Evolutionary conservation across 192 early-diverging fungal species (phyloP).

Genomic region (Gonapodya prolifera): DNA sequence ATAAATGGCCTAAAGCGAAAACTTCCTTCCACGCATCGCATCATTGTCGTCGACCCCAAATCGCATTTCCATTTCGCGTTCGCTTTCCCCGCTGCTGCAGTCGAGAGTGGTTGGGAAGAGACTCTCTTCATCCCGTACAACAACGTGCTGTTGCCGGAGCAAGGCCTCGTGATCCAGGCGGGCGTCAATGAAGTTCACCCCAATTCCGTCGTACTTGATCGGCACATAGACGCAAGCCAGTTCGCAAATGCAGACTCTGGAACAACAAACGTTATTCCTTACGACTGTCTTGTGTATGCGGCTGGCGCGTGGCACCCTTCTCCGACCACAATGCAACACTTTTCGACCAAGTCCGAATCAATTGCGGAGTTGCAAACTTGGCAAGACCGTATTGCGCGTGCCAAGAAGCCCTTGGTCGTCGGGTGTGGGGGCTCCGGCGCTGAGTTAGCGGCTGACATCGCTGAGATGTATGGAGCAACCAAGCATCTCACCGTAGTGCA

Average conservation of each 20-base stretch:
- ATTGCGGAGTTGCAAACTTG: slow-evolving; percentile 21
- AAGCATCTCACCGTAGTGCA: slow-evolving; percentile 54
- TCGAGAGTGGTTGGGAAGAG: slow-evolving; percentile 35
- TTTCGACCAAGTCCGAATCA: slow-evolving; percentile 26
- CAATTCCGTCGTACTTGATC: slow-evolving; percentile 33
- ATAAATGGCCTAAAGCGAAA: slow-evolving; percentile 15
- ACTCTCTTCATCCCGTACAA: slow-evolving; percentile 44
- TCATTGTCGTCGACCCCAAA: slow-evolving; percentile 43
- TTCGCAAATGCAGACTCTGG: too few species aligned
- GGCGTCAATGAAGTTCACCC: slow-evolving; percentile 25
- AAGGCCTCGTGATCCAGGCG: slow-evolving; percentile 37
- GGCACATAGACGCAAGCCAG: slow-evolving; percentile 32
- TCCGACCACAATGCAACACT: slow-evolving; percentile 25
- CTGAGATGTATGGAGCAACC: slow-evolving; percentile 31
- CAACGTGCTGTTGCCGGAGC: slow-evolving; percentile 20
- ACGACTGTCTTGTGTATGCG: slow-evolving; percentile 36
- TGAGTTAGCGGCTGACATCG: slow-evolving; percentile 65
- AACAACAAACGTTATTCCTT: slow-evolving; percentile 18
- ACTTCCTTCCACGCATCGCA: slow-evolving; percentile 25
- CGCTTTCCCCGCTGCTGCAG: slow-evolving; percentile 45
- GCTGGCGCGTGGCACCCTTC: slow-evolving; percentile 37
- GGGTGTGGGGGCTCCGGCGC: slow-evolving; percentile 66
- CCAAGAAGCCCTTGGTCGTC: slow-evolving; percentile 46
- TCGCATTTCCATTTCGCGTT: slow-evolving; percentile 47
- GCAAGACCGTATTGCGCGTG: slow-evolving; percentile 37